Conservation (phyloP, 176 grass and related monocot genomes). For the Oryza glumipatula region DNA sequence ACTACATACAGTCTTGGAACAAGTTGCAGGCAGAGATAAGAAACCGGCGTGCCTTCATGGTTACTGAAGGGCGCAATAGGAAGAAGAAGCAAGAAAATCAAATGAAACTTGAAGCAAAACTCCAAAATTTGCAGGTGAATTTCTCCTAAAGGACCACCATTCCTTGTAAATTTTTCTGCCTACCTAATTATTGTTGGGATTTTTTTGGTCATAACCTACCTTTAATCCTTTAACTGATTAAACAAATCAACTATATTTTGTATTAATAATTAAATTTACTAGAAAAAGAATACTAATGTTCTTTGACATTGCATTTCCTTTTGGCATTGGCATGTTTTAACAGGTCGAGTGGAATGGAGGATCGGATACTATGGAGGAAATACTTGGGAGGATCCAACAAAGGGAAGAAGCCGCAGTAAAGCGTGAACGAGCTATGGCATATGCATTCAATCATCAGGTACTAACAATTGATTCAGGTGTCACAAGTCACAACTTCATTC, state of each 20-base stretch:
- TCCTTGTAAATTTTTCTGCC: constrained; percentile 12
- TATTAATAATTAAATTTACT: background rate
- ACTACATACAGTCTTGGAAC: constrained; percentile 83
- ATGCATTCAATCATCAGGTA: constrained; percentile 97
- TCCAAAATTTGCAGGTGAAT: constrained; percentile 87
- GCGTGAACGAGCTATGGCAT: constrained; percentile 90
- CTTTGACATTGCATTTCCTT: background rate
- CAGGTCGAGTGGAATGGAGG: constrained; percentile 93
- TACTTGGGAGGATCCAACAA: constrained; percentile 84
- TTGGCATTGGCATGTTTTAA: constrained; percentile 20
- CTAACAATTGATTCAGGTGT: background rate
- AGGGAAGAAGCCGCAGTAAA: constrained; percentile 94
- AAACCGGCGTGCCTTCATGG: constrained; percentile 81
- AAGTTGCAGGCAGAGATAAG: constrained; percentile 85
- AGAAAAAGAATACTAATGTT: background rate
- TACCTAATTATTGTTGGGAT: background rate
- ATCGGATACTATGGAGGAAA: constrained; percentile 76
- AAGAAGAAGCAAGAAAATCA: constrained; percentile 93
- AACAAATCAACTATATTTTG: background rate
- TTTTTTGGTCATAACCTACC: background rate
- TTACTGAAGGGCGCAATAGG: constrained; percentile 82
- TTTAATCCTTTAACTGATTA: background rate
- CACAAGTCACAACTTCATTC: too few relatives aligned
- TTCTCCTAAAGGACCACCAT: background rate
- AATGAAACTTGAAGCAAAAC: constrained; percentile 82